phyloP scores from a whole-genome alignment of 225 moss, liverwort and hornwort species.

The Pseudoscleropodium purum region DNA sequence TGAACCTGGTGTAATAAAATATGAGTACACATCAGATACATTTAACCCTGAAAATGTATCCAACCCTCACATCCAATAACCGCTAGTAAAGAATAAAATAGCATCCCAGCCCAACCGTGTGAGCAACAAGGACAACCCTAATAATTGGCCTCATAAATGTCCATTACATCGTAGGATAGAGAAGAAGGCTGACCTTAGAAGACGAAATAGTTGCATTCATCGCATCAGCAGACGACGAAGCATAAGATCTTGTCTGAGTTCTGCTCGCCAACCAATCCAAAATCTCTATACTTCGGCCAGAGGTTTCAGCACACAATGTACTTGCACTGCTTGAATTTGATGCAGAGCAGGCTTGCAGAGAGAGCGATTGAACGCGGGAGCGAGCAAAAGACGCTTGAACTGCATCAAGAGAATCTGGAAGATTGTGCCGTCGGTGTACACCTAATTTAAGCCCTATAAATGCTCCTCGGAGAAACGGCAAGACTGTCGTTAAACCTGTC shows the following conservation, averaged over 20 bases:
- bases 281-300: conserved; percentile 7
- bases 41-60: neutral
- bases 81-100: neutral
- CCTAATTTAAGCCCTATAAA: conserved; percentile 17
- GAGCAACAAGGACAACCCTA: neutral
- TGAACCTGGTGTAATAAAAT: conserved; percentile 25
- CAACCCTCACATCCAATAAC: neutral
- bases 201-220: conserved; percentile 36
- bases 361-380: conserved; percentile 9
- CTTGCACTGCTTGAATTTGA: conserved; percentile 8
- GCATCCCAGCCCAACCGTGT: neutral
- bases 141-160: neutral
- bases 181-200: conserved; percentile 22
- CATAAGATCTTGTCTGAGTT: conserved; percentile 20
- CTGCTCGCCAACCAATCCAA: conserved; percentile 24
- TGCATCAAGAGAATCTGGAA: conserved; percentile 12
- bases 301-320: conserved; percentile 11
- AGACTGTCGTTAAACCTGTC: conserved; percentile 43
- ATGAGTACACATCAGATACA: neutral
- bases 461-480: conserved; percentile 42
- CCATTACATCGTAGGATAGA: neutral
- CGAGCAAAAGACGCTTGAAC: conserved; percentile 15
- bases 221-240: conserved; percentile 32
- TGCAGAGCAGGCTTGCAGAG: conserved; percentile 16
- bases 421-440: neutral